Base-by-base conservation (phyloP, 805 yeast species). In the Cyberlindnera maclurae region DNA sequence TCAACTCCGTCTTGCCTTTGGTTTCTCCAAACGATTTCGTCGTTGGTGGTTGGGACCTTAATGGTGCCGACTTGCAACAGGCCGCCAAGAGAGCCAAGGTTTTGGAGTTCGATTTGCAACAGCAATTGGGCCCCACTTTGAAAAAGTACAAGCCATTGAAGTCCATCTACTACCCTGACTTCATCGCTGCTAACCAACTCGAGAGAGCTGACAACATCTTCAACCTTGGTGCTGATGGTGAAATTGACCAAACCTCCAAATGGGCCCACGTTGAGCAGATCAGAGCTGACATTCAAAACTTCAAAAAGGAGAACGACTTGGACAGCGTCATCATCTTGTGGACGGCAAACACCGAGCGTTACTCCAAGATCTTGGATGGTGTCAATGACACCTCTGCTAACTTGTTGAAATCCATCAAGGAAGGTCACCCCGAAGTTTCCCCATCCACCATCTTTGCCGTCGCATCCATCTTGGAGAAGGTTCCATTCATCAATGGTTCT, bases 271-370 rank as follows among this genome's bases (percentile, higher is more conserved):
- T 89, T 45, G 88, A 84, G 69, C 77, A 68, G 47, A 79, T 89
- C 63, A 83, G 97, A 65, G 67, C 71, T 40, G 96, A 89, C 62
- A 89, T 89, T 54, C 68, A 73, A 51, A 76, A 77, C 42, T 89
- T 89, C 71, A 89, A 88, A 65, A 57, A 58, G 29, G 62, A 68
- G 45, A 85, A 90, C 58, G 60, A 65, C 29, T 77, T 89, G 55
- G 97, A 89, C 63, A 83, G 82, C 60, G 94, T 90, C 40, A 77
- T 89, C 57, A 84, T 90, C 34, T 71, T 89, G 57, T 89, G 97
- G 97, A 88, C 96, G 33, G 97, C 97, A 40, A 90, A 89, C 68
- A 89, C 97, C 40, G 97, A 89, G 68, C 79, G 97, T 60, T 88
- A 82, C 60, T 77, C 94, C 32, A 89, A 83, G 30, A 57, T 90